phyloP scores from a whole-genome alignment of 2,329 filamentous ascomycete genomes.

The Epichloe sylvatica region DNA sequence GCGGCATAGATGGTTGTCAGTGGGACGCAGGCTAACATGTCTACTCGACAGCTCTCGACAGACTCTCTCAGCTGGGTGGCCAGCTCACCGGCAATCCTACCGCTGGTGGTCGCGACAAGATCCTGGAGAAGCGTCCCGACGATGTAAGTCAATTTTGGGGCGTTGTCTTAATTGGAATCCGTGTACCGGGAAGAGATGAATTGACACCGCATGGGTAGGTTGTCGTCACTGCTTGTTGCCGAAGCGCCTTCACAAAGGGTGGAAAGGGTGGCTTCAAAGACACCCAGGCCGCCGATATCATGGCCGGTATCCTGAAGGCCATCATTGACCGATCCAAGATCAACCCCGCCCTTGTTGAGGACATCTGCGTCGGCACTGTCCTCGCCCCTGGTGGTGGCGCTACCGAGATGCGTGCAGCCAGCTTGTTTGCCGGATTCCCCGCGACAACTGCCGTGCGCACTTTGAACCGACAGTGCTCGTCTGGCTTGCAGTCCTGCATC shows the following conservation, averaged over 20 bases:
- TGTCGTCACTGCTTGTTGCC: constrained; percentile 83
- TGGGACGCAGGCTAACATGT: not conserved
- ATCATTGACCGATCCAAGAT: constrained; percentile 77
- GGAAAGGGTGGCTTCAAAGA: constrained; percentile 94
- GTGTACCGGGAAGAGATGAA: not conserved
- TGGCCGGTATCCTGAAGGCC: constrained; percentile 69
- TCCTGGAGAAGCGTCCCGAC: constrained; percentile 53
- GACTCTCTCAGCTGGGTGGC: constrained; percentile 46
- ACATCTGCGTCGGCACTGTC: constrained; percentile 83
- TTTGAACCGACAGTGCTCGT: constrained; percentile 89
- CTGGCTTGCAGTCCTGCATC: constrained; percentile 79
- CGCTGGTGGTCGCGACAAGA: constrained; percentile 36
- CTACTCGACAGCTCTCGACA: constrained; percentile 33
- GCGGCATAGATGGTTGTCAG: not conserved
- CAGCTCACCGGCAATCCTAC: constrained; percentile 49
- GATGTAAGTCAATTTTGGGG: constrained; percentile 34
- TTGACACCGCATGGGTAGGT: constrained; percentile 33
- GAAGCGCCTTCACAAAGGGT: constrained; percentile 83
- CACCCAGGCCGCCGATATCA: constrained; percentile 72
- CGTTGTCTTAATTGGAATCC: not conserved
- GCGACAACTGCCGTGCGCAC: constrained; percentile 71
- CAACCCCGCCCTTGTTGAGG: constrained; percentile 76
- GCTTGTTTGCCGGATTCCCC: constrained; percentile 78
- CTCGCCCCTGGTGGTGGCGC: constrained; percentile 87
- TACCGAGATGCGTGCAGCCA: constrained; percentile 90